These are phyloP conservation scores for Novakomyces olei DNA, from an alignment of 805 yeast genomes.

Conservation along the genomic window DNA sequence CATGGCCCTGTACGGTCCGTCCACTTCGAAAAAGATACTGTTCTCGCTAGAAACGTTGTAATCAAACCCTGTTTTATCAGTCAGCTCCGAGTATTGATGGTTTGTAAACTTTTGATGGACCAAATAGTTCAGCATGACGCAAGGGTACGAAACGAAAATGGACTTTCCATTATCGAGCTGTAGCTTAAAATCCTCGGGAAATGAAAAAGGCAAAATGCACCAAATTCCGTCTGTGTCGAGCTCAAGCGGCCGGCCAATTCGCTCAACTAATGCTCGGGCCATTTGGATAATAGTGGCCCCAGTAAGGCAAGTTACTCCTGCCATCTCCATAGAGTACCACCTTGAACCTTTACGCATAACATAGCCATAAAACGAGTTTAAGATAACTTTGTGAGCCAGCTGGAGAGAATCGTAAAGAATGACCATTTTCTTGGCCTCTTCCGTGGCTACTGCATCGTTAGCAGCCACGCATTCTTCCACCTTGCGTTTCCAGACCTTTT, in stretches of 20 bases:
- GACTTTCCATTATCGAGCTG: slow-evolving; percentile 56
- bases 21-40: slow-evolving; percentile 92
- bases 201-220: slow-evolving; percentile 87
- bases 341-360: slow-evolving; percentile 98
- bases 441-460: slow-evolving; percentile 37
- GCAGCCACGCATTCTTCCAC: slow-evolving; percentile 28
- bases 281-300: slow-evolving; percentile 96
- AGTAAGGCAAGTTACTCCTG: slow-evolving; percentile 93
- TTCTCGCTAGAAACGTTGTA: slow-evolving; percentile 72
- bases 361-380: slow-evolving; percentile 91
- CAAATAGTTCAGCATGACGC: slow-evolving; percentile 82
- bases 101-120: slow-evolving; percentile 85
- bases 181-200: slow-evolving; percentile 72
- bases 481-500: slow-evolving; percentile 85
- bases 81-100: slow-evolving; percentile 75
- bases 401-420: slow-evolving; percentile 87
- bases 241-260: slow-evolving; percentile 86
- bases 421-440: slow-evolving; percentile 86
- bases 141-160: slow-evolving; percentile 66
- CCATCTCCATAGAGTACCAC: slow-evolving; percentile 99
- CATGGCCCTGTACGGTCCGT: slow-evolving; percentile 97
- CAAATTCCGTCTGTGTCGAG: slow-evolving; percentile 98
- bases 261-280: slow-evolving; percentile 79
- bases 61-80: slow-evolving; percentile 41
- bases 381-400: slow-evolving; percentile 86